Evolutionary conservation across 2,329 filamentous ascomycete genomes (phyloP).

Genomic region (Fonsecaea multimorphosa): DNA sequence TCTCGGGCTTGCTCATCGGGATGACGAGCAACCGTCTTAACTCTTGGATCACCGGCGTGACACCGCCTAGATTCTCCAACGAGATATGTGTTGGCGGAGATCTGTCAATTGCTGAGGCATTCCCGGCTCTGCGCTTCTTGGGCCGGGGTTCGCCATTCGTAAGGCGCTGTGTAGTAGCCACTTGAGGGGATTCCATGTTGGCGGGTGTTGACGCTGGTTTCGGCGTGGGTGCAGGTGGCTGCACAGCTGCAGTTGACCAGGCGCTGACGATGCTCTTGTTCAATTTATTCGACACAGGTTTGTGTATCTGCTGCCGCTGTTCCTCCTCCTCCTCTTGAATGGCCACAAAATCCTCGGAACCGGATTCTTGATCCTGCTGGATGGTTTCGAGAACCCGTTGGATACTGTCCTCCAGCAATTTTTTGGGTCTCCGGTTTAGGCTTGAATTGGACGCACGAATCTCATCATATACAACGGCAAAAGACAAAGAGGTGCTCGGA

Average conservation of each 20-base stretch:
- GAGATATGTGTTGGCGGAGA: conserved; percentile 71
- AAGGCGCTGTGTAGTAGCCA: conserved; percentile 61
- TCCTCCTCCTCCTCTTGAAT: conserved; percentile 41
- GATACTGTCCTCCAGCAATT: conserved; percentile 80
- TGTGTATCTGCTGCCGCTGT: conserved; percentile 40
- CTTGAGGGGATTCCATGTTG: conserved; percentile 39
- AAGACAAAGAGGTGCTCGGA: conserved; percentile 53
- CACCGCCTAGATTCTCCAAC: conserved; percentile 75
- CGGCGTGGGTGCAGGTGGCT: conserved; percentile 26
- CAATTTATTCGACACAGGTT: conserved; percentile 60
- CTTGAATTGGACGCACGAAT: conserved; percentile 88
- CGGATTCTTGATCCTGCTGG: conserved; percentile 64
- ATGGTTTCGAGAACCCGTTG: conserved; percentile 79
- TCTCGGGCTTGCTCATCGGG: conserved; percentile 71
- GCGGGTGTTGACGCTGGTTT: conserved; percentile 15
- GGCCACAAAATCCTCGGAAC: conserved; percentile 55
- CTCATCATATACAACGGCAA: conserved; percentile 72
- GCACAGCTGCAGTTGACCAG: conserved; percentile 54
- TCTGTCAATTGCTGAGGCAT: conserved; percentile 63
- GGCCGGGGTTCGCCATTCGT: conserved; percentile 69
- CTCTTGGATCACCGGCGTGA: conserved; percentile 73
- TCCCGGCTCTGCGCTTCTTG: conserved; percentile 66
- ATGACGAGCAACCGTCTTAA: conserved; percentile 74
- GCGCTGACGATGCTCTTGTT: conserved; percentile 68
- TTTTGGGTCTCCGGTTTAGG: conserved; percentile 80